Evolutionary conservation across 108 stramenopile species (phyloP), one percentile per base, ranked within the genome.

Genomic region (Skeletonema tropicum): DNA sequence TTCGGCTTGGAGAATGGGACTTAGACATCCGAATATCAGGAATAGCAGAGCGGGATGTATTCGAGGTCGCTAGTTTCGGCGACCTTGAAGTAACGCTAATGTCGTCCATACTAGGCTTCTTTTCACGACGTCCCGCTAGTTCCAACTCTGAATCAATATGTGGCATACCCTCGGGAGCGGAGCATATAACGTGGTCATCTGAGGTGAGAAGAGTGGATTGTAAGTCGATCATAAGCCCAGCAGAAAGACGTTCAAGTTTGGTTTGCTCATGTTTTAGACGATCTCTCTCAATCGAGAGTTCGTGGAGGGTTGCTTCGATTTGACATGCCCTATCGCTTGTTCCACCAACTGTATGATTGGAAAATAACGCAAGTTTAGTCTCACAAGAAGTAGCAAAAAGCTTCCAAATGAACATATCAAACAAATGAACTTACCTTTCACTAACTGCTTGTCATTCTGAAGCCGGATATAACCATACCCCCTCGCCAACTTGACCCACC

Each of bases 401-500:
- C 65, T 29, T 38, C 31, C 12, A 3, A 29, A 15, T 62, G 26
- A 2, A 29, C 12, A 11, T 26, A 3, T 31, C 14, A 61, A 62
- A 7, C 21, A 61, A 19, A 30, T 68, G 26, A 7, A 66, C 87
- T 29, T 48, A 89, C 88, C 90, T 86, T 91, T 91, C 25, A 91
- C 87, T 31, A 91, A 71, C 79, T 85, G 82, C 68, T 81, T 78
- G 48, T 85, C 91, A 57, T 83, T 82, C 36, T 82, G 76, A 39
- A 87, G 68, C 45, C 80, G 75, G 12, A 92, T 86, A 65, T 86
- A 92, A 25, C 91, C 91, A 73, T 90, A 90, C 8, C 91, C 91
- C 68, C 91, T 71, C 6, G 91, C 89, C 57, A 92, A 70, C 57
- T 92, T 92, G 7, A 89, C 91, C 91, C 91, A 92, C 57, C 89